Base-by-base conservation (phyloP, 2,329 filamentous ascomycete species). In the Penicillium sp. region DNA sequence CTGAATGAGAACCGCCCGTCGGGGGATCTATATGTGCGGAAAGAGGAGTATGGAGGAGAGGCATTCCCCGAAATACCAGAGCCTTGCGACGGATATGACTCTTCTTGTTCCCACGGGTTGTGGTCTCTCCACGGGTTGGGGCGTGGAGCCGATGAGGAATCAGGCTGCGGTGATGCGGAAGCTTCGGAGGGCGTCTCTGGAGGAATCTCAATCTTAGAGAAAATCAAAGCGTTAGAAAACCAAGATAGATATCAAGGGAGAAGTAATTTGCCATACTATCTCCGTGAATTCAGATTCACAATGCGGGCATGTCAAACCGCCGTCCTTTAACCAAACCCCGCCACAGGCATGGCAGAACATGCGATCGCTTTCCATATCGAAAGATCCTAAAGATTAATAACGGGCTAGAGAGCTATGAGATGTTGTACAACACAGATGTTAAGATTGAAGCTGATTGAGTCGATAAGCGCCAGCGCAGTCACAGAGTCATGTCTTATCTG, bases 311-410 rank as follows among this genome's bases (percentile, higher is more conserved):
- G 73, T 74, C 54, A 95, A 72, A 22, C 79, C 84, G 57, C 80
- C 41, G 52, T 88, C 81, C 52, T 82, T 77, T 63, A 86, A 88
- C 89, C 90, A 97, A 68, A 95, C 86, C 55, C 87, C 74, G 44
- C 79, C 69, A 73, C 93, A 97, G 52, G 79, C 74, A 71, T 97
- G 89, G 71, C 93, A 99, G 69, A 80, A 95, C 46, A 96, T 85
- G 56, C 92, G 81, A 65, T 95, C 88, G 22, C 55, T 61, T 22
- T 54, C 64, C 71, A 73, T 72, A 46, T 45, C 35, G 35, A 28
- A 9, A 16, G 12, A 9, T 28, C 4, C n/a, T 13, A 18, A 16
- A 31, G 13, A 28, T 11, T 14, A 19, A 30, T 14, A 16, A 45
- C n/a, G 2, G 28, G 18, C 22, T 19, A 44, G 10, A 11, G 13